phyloP scores from a whole-genome alignment of 73 alveolate genomes.

The Stentor coeruleus region DNA sequence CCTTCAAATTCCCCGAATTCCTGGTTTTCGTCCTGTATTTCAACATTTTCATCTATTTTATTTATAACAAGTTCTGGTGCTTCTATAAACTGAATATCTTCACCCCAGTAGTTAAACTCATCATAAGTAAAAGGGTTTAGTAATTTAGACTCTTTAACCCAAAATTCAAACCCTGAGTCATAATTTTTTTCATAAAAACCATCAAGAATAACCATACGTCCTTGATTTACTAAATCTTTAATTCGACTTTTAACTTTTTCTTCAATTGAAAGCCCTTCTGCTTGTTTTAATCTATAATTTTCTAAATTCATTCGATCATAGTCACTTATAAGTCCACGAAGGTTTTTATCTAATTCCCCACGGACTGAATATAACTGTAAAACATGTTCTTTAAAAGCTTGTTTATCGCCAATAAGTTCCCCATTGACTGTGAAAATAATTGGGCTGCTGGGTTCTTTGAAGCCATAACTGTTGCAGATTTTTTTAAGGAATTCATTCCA shows the following conservation, averaged over 20 bases:
- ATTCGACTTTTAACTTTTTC: not conserved
- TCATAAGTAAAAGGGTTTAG: not conserved
- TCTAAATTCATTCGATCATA: not conserved
- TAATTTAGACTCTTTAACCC: not conserved
- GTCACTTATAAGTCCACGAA: not conserved
- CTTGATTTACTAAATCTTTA: not conserved
- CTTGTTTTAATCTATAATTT: not conserved
- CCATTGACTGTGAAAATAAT: slow-evolving; percentile 62
- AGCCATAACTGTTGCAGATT: slow-evolving; percentile 50
- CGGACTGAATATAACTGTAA: slow-evolving; percentile 32
- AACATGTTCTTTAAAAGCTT: slow-evolving; percentile 46
- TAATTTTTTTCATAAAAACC: not conserved
- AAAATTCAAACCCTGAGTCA: not conserved
- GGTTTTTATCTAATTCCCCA: not conserved
- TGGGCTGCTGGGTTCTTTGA: slow-evolving; percentile 52
- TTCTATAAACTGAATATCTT: not conserved
- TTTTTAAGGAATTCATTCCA: not conserved
- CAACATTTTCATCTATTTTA: not conserved
- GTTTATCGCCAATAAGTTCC: slow-evolving; percentile 56
- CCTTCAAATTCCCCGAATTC: not conserved
- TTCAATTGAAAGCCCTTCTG: not conserved
- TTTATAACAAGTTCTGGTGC: slow-evolving; percentile 2
- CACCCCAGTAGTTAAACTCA: not conserved
- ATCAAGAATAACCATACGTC: not conserved
- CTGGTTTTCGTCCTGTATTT: not conserved